Conservation (phyloP, 106 monocot genomes). For the Dioscorea zingiberensis region DNA sequence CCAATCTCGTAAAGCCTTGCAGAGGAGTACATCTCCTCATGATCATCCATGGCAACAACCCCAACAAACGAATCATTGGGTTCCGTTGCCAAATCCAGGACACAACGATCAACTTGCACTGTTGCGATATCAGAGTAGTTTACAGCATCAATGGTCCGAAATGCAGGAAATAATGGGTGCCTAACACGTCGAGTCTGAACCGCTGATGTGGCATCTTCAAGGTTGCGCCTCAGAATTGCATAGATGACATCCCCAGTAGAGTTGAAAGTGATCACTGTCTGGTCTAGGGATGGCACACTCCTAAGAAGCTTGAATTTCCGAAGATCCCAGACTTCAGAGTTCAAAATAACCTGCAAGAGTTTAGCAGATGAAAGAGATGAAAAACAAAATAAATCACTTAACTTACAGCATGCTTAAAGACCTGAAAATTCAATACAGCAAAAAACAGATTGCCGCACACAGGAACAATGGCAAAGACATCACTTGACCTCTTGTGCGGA, state of each 20-base stretch:
- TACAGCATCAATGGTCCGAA: conserved; percentile 86
- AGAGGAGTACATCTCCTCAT: conserved; percentile 84
- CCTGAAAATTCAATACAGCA: too few species aligned
- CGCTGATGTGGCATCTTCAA: conserved; percentile 84
- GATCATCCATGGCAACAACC: conserved; percentile 91
- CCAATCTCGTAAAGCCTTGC: conserved; percentile 84
- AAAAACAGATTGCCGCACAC: too few species aligned
- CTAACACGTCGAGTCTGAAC: conserved; percentile 61
- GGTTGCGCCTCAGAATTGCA: conserved; percentile 83
- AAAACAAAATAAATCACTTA: too few species aligned
- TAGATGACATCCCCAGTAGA: conserved; percentile 83
- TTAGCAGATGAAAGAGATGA: not conserved
- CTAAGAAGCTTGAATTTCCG: conserved; percentile 85
- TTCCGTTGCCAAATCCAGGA: conserved; percentile 77
- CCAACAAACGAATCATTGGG: conserved; percentile 73
- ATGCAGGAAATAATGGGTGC: conserved; percentile 84
- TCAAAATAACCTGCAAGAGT: conserved; percentile 70
- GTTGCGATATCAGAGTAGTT: conserved; percentile 92
- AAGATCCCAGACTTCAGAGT: conserved; percentile 98
- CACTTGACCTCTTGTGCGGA: too few species aligned
- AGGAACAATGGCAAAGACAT: too few species aligned
- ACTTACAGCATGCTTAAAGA: too few species aligned
- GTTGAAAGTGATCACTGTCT: conserved; percentile 83
- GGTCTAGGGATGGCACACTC: conserved; percentile 85
- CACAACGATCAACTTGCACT: conserved; percentile 80